Evolutionary conservation across 2,329 filamentous ascomycete genomes (phyloP).

Genomic region (Exophiala sideris): DNA sequence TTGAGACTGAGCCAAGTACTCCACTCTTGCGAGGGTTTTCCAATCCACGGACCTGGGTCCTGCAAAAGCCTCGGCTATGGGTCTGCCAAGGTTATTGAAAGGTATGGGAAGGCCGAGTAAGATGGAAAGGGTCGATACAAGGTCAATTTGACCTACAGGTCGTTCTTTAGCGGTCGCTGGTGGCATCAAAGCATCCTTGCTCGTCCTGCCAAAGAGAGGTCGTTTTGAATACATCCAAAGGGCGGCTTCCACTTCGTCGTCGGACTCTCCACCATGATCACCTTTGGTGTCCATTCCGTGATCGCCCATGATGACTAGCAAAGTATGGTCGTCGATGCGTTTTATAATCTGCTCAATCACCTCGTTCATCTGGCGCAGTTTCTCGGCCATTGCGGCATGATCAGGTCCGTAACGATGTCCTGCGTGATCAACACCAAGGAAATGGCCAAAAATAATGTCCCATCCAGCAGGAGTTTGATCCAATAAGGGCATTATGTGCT

Average conservation of each 20-base stretch:
- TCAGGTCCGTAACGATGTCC: slow-evolving; percentile 94
- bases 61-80: slow-evolving; percentile 90
- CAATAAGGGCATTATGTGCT: slow-evolving; percentile 84
- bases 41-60: slow-evolving; percentile 52
- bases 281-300: slow-evolving; percentile 98
- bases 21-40: slow-evolving; percentile 73
- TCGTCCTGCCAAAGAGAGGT: slow-evolving; percentile 74
- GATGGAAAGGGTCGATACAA: slow-evolving; percentile 86
- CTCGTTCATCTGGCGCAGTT: slow-evolving; percentile 84
- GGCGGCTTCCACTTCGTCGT: slow-evolving; percentile 90
- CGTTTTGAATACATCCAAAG: slow-evolving; percentile 98
- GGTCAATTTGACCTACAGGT: slow-evolving; percentile 81
- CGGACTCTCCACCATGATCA: slow-evolving; percentile 96
- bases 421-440: slow-evolving; percentile 92
- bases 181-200: slow-evolving; percentile 56
- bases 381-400: slow-evolving; percentile 85
- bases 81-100: slow-evolving; percentile 89
- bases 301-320: slow-evolving; percentile 96
- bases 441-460: slow-evolving; percentile 94
- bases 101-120: slow-evolving; percentile 89
- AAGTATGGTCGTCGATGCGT: slow-evolving; percentile 74
- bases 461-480: slow-evolving; percentile 64
- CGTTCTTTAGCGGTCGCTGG: slow-evolving; percentile 72
- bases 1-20: slow-evolving; percentile 74
- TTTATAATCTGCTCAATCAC: slow-evolving; percentile 71